Conservation (phyloP, 352 stramenopile genomes). For the Pythium rhizo-oryzae region DNA sequence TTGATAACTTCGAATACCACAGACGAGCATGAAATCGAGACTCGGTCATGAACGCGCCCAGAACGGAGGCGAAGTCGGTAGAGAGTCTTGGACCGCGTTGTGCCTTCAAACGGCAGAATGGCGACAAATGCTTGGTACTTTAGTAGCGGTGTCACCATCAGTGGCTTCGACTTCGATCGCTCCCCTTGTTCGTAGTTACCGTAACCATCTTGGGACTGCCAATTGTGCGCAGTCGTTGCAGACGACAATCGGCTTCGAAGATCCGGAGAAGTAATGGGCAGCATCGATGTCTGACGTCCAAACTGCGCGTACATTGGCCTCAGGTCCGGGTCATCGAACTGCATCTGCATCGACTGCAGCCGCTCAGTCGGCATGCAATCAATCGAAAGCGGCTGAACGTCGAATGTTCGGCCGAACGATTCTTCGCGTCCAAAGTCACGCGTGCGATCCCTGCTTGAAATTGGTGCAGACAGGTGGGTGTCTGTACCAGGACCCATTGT, state of each 20-base stretch:
- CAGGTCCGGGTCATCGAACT: conserved; percentile 61
- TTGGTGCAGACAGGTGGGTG: not conserved
- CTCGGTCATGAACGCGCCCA: conserved; percentile 69
- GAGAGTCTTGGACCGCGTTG: conserved; percentile 46
- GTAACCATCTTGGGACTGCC: conserved; percentile 32
- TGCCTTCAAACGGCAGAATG: conserved; percentile 52
- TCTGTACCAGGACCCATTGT: not conserved
- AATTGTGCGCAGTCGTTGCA: conserved; percentile 53
- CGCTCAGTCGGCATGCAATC: conserved; percentile 54
- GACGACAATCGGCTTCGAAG: conserved; percentile 71
- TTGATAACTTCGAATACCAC: conserved; percentile 91
- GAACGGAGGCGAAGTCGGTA: conserved; percentile 71
- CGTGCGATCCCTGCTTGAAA: conserved; percentile 29
- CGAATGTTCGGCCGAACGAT: conserved; percentile 26
- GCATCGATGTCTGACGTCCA: conserved; percentile 31
- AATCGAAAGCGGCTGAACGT: conserved; percentile 27
- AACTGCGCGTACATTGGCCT: conserved; percentile 75
- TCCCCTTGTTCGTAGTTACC: conserved; percentile 33
- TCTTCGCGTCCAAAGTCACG: conserved; percentile 22
- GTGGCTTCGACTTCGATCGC: conserved; percentile 46
- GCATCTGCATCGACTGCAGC: conserved; percentile 68
- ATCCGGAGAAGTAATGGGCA: conserved; percentile 46
- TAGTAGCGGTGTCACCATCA: conserved; percentile 57
- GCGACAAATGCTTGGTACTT: conserved; percentile 78
- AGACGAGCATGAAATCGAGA: conserved; percentile 72